These are phyloP conservation scores for Hanseniaspora singularis DNA, from an alignment of 805 yeast species.

Conservation along the genomic window DNA sequence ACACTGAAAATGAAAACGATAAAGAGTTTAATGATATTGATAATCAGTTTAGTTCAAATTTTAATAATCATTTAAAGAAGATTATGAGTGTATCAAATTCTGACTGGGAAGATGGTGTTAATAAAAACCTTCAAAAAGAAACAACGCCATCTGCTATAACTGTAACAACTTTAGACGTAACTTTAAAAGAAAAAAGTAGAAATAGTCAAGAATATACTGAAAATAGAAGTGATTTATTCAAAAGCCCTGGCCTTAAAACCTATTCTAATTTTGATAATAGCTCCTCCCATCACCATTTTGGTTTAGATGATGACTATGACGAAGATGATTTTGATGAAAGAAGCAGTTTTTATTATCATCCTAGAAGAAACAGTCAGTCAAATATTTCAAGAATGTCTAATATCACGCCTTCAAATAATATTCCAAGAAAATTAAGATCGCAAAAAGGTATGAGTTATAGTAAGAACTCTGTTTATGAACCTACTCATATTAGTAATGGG, in stretches of 20 bases:
- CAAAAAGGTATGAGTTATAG: not conserved
- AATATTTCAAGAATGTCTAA: not conserved
- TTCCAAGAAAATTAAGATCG: slow-evolving; percentile 3
- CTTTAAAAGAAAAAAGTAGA: not conserved
- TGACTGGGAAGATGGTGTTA: not conserved
- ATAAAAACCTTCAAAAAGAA: not conserved
- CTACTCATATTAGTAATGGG: not conserved
- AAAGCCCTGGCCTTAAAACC: not conserved
- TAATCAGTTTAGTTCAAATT: slow-evolving; percentile 28
- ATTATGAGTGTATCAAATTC: slow-evolving; percentile 11
- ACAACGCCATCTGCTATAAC: not conserved
- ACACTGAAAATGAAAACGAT: slow-evolving; percentile 16
- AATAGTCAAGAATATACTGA: not conserved
- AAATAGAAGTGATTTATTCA: not conserved
- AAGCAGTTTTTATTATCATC: slow-evolving; percentile 18
- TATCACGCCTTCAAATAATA: not conserved
- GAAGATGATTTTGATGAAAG: slow-evolving; percentile 21
- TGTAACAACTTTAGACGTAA: not conserved
- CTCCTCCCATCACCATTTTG: slow-evolving; percentile 21
- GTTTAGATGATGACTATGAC: slow-evolving; percentile 22
- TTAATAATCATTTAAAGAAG: slow-evolving; percentile 11
- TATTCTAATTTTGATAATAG: not conserved
- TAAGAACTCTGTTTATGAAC: not conserved
- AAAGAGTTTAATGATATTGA: slow-evolving; percentile 23
- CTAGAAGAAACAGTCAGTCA: slow-evolving; percentile 7